These are phyloP conservation scores for Nicotiana benthamiana DNA, from an alignment of 257 asterid species.

Conservation along the genomic window DNA sequence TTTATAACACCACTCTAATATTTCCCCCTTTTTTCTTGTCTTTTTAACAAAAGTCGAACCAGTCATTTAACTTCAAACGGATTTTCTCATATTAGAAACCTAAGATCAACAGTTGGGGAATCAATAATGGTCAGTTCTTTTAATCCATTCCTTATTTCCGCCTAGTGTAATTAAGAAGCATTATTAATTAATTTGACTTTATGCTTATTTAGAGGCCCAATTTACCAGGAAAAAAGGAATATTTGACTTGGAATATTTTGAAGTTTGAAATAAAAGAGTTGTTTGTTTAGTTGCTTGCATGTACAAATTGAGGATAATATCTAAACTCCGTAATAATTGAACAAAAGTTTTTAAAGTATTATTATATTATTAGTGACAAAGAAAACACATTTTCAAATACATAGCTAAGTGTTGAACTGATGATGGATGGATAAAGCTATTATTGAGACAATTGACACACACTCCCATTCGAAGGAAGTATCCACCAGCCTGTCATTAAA, in stretches of 20 bases:
- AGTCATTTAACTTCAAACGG: not conserved
- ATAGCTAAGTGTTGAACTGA: not conserved
- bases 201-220: not conserved
- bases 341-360: not conserved
- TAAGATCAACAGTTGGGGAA: not conserved
- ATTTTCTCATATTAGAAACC: not conserved
- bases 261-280: not conserved
- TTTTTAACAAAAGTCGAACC: not conserved
- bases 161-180: not conserved
- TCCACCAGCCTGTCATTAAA: not conserved
- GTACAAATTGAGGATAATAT: not conserved
- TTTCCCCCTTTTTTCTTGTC: not conserved
- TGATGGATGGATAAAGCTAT: not conserved
- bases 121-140: not conserved
- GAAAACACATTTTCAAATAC: not conserved
- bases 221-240: not conserved
- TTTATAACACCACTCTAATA: too few relatives aligned
- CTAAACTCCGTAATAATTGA: not conserved
- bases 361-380: not conserved
- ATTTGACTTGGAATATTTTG: not conserved
- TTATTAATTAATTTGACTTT: not conserved
- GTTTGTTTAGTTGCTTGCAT: not conserved
- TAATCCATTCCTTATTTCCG: not conserved
- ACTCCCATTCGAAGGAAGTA: not conserved
- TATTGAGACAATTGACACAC: not conserved